Percentiles rank a stretch among this genome's conserved stretches.
Evolutionary conservation across 2,329 filamentous ascomycete genomes (phyloP).

Genomic region (Phyllosticta citriasiana): DNA sequence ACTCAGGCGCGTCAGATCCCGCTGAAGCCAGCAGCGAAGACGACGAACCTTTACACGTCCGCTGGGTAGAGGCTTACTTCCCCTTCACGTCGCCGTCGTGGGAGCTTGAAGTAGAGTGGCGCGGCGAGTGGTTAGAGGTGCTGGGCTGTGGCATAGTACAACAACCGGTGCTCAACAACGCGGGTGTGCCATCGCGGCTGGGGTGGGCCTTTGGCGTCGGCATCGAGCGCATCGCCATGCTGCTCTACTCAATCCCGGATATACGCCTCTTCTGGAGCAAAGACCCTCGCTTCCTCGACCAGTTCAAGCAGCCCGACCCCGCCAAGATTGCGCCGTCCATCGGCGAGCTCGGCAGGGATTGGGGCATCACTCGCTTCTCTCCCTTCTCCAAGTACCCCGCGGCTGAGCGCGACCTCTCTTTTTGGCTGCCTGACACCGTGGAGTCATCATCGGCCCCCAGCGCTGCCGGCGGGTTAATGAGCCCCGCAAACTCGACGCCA

Average conservation of each 20-base stretch:
- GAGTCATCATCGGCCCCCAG: conserved; percentile 12
- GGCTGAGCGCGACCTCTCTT: conserved; percentile 86
- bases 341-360: neutral
- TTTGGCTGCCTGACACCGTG: conserved; percentile 56
- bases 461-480: conserved; percentile 26
- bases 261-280: conserved; percentile 93
- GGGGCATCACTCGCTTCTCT: conserved; percentile 52
- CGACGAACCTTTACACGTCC: conserved; percentile 64
- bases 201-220: conserved; percentile 97
- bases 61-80: conserved; percentile 97
- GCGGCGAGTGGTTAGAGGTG: conserved; percentile 90
- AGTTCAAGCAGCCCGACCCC: conserved; percentile 49
- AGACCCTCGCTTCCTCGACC: conserved; percentile 73
- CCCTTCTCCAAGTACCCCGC: conserved; percentile 88
- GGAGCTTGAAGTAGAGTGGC: conserved; percentile 94
- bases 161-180: conserved; percentile 70
- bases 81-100: conserved; percentile 93
- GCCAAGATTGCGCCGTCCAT: conserved; percentile 20
- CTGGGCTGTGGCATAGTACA: conserved; percentile 86
- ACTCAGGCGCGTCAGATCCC: conserved; percentile 20
- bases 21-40: conserved; percentile 6
- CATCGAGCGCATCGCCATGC: conserved; percentile 91
- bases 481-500: conserved; percentile 21
- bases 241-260: conserved; percentile 90
- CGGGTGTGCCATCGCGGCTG: conserved; percentile 62